Evolutionary conservation across 2,329 filamentous ascomycete species (phyloP), one percentile per base, ranked within the genome.

Genomic region (Penicillium sp.): DNA sequence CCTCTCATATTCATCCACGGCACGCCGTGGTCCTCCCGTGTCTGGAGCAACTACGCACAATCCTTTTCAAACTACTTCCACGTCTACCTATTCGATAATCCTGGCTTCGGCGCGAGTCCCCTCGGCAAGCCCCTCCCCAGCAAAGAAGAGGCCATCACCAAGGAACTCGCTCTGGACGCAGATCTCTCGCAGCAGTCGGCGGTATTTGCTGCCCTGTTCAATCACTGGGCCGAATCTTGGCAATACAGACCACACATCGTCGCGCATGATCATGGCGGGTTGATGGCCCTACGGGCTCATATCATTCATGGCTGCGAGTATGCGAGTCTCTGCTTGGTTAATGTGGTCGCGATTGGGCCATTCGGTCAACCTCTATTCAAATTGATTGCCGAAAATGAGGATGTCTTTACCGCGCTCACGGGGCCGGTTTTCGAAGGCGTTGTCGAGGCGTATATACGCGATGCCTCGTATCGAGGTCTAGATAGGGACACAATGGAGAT

Each of bases 1-100:
- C 76, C 77, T 0, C 56, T 79, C 0, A 64, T 82, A 13, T 80
- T 82, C 39, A 66, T 82, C 9, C 80, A 82, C 57, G 79, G 80
- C 54, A 82, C 80, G 0, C 80, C 80, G 0, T 82, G 79, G 79
- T 80, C 78, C 2, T 80, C 77, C 1, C 63, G 58, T 0, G 70
- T 81, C 9, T 82, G 78, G 76, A 49, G 59, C 0, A 66, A 70
- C 1, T 72, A 76, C 18, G 77, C 76, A 1, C 60, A 69, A 33
- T 65, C 76, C 2, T 64, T 82, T 1, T 66, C 74, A 4, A 62
- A 64, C 2, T 68, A 70, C 16, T 78, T 75, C 53, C 69, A 69
- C 11, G 72, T 81, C 50, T 77, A 81, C 58, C 66, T 82, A 13
- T 81, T 78, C 57, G 79, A 82, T 56, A 75, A 78, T 13, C 77